These are phyloP conservation scores for Calcarisporium arbuscula DNA, from an alignment of 2,329 filamentous ascomycete species.

Conservation along the genomic window DNA sequence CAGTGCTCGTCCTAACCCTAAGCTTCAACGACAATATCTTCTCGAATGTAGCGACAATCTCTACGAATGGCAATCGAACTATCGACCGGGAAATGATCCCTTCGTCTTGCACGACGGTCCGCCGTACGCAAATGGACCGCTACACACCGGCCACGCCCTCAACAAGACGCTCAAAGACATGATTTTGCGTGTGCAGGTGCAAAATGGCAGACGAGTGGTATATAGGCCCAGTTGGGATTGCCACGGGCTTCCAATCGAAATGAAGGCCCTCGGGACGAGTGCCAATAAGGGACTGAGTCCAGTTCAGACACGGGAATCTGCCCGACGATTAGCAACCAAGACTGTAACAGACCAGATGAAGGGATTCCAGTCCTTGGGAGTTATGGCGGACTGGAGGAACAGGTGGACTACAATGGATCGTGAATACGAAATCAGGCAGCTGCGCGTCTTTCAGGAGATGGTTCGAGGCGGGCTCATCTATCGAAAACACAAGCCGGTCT, in stretches of 20 bases:
- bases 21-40: slow-evolving; percentile 53
- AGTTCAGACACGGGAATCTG: slow-evolving; percentile 56
- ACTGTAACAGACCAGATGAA: slow-evolving; percentile 69
- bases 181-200: slow-evolving; percentile 73
- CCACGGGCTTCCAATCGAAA: slow-evolving; percentile 92
- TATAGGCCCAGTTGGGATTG: slow-evolving; percentile 97
- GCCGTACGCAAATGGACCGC: slow-evolving; percentile 87
- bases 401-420: slow-evolving; percentile 76
- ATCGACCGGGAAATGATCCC: slow-evolving; percentile 46
- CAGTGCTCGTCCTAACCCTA: slow-evolving; percentile 47
- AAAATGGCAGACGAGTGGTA: slow-evolving; percentile 61
- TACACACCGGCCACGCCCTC: slow-evolving; percentile 90
- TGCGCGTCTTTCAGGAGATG: slow-evolving; percentile 70
- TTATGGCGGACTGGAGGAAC: slow-evolving; percentile 76
- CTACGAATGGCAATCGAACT: slow-evolving; percentile 75
- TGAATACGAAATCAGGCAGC: slow-evolving; percentile 66
- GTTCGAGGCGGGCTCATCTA: slow-evolving; percentile 69
- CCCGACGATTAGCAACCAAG: slow-evolving; percentile 58
- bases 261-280: slow-evolving; percentile 73
- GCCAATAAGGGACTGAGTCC: slow-evolving; percentile 37
- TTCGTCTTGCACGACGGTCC: slow-evolving; percentile 94
- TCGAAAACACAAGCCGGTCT: slow-evolving; percentile 73
- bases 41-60: slow-evolving; percentile 77
- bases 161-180: slow-evolving; percentile 98
- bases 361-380: slow-evolving; percentile 64